phyloP scores from a whole-genome alignment of 2,329 filamentous ascomycete genomes.

The Aciculosporium take region DNA sequence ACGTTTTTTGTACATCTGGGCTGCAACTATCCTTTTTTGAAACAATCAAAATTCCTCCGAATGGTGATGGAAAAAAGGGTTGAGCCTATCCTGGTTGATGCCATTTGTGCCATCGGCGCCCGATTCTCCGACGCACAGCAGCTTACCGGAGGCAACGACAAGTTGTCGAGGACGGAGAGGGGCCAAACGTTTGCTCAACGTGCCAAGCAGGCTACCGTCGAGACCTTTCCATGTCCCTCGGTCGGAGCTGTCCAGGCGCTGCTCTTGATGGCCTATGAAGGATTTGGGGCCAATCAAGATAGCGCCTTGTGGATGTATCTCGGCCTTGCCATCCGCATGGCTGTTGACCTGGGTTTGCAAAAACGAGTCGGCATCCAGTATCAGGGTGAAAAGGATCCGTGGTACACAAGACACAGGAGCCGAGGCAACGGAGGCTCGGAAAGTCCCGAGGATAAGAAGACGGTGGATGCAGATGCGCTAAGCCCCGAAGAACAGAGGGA shows the following conservation, averaged over 20 bases:
- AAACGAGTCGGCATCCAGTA: slow-evolving; percentile 62
- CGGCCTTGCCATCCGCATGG: slow-evolving; percentile 73
- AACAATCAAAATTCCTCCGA: slow-evolving; percentile 55
- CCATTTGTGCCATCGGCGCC: slow-evolving; percentile 69
- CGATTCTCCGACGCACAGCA: slow-evolving; percentile 55
- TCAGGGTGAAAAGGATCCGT: slow-evolving; percentile 38
- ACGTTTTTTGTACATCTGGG: slow-evolving; percentile 72
- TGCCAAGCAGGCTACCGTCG: slow-evolving; percentile 68
- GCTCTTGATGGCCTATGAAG: slow-evolving; percentile 72
- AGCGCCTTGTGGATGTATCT: slow-evolving; percentile 91
- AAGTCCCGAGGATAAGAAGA: slow-evolving; percentile 26
- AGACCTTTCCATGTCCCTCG: slow-evolving; percentile 70
- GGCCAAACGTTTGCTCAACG: slow-evolving; percentile 68
- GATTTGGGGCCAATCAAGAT: slow-evolving; percentile 78
- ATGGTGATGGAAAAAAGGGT: slow-evolving; percentile 68
- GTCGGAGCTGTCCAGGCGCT: slow-evolving; percentile 76
- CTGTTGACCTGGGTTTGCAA: slow-evolving; percentile 65
- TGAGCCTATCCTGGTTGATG: slow-evolving; percentile 74
- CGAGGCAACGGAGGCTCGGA: slow-evolving; percentile 20
- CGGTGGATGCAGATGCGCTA: slow-evolving; percentile 24
- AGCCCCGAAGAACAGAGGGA: slow-evolving; percentile 42
- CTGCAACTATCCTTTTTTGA: slow-evolving; percentile 75
- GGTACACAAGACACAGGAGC: slow-evolving; percentile 31
- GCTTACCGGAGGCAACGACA: slow-evolving; percentile 32
- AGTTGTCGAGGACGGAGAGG: slow-evolving; percentile 47